Evolutionary conservation across 495 filamentous ascomycete species (phyloP), one percentile per base, ranked within the genome.

Genomic region (Parachaetomium inaequale): DNA sequence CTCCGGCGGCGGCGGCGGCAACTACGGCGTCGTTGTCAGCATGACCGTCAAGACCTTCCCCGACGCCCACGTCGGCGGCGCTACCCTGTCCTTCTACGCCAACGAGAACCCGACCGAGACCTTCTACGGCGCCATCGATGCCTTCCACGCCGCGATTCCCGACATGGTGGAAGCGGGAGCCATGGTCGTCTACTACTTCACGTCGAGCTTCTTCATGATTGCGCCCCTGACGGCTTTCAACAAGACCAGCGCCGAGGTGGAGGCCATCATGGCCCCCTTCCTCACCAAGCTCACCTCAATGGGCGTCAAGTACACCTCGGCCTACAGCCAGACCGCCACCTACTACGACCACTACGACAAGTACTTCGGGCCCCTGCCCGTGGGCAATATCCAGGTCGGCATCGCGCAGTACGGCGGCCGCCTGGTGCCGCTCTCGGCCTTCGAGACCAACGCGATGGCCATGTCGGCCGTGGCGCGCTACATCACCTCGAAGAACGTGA

Each of bases 321-420:
- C 38, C 28, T 62, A 58, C 60, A 52, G 36, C 34, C 47, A 82
- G 26, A 80, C 74, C 42, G 61, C 70, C 51, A 78, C 63, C 61
- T 84, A 79, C 67, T 71, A 78, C 32, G 73, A 76, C 19, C 71
- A 82, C 62, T 85, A 78, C 70, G 62, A 74, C 47, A 66, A 61
- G 14, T 78, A 78, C 68, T 73, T 81, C 59, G 74, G 72, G 15
- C 72, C 72, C n/a, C 70, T 79, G 10, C 70, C 72, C 21, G 68
- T 69, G 15, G 68, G 69, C 29, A 75, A 73, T 61, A 77, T 84
- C 52, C 72, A 71, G 11, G 78, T 83, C 43, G 72, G 77, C 52
- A 72, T 72, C 19, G 78, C 75, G 63, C 79, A 85, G 55, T 83
- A 83, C 68, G 85, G 84, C 23, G 84, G 85, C 34, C 81, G 87